Percentiles rank a stretch among this genome's conserved stretches.
Evolutionary conservation across 1,139 yeast genomes (phyloP).

Genomic region (Geotrichum aggregatum): DNA sequence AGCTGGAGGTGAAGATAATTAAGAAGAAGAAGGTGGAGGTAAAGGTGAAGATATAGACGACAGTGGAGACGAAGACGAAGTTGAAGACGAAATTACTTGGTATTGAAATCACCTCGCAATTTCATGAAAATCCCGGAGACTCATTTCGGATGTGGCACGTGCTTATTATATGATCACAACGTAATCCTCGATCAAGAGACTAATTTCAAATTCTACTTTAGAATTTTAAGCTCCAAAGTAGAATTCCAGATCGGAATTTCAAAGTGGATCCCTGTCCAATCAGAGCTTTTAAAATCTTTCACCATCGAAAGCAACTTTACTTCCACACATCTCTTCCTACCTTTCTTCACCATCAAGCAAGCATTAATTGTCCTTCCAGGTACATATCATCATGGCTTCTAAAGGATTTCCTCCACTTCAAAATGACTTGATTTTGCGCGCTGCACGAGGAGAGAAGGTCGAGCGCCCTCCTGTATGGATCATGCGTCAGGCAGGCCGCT

Average conservation of each 20-base stretch:
- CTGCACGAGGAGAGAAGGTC: conserved; percentile 75
- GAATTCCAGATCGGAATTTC: too few species aligned
- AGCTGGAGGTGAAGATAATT: not conserved
- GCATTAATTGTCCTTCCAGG: too few species aligned
- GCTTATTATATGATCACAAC: too few species aligned
- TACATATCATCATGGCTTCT: not conserved
- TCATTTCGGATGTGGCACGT: too few species aligned
- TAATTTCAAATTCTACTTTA: too few species aligned
- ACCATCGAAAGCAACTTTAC: not conserved
- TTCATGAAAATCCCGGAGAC: too few species aligned
- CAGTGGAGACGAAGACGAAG: too few species aligned
- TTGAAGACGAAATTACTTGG: too few species aligned
- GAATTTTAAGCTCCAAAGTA: not conserved
- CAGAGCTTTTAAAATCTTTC: not conserved
- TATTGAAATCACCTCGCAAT: too few species aligned
- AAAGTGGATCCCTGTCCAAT: too few species aligned
- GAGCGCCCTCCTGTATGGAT: conserved; percentile 99
- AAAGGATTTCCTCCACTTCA: conserved; percentile 45
- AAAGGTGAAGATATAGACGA: conserved; percentile 7
- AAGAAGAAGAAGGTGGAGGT: not conserved
- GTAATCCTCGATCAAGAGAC: too few species aligned
- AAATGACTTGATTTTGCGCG: conserved; percentile 85
- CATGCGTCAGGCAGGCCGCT: conserved; percentile 90
- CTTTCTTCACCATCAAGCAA: not conserved
- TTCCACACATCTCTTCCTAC: not conserved